phyloP scores from a whole-genome alignment of 75 land plant species.

The Sequoiadendron giganteum region DNA sequence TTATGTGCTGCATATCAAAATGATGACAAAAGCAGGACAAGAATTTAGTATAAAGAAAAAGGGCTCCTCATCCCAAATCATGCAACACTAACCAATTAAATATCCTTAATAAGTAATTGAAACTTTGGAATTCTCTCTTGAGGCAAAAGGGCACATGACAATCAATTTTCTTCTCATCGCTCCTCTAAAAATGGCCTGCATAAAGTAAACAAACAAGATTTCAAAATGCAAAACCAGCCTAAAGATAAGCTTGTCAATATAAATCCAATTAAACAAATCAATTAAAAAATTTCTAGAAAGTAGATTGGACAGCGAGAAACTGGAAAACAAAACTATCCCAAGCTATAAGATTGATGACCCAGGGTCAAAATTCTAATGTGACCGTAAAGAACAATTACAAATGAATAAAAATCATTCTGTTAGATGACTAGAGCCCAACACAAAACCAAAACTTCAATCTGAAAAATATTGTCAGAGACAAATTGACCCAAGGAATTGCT shows the following conservation, averaged over 20 bases:
- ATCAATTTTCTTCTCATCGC: slow-evolving; percentile 95
- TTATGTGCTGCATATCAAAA: neutral
- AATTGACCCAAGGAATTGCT: neutral
- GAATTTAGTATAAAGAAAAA: neutral
- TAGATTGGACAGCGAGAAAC: neutral
- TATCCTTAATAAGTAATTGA: slow-evolving; percentile 73
- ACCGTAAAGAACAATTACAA: no score
- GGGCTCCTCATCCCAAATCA: neutral
- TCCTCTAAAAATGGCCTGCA: slow-evolving; percentile 89
- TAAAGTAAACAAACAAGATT: neutral
- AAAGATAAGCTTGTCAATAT: neutral
- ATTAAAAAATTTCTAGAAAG: neutral
- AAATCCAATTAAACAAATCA: neutral
- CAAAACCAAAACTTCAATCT: neutral
- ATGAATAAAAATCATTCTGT: no score
- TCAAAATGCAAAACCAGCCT: neutral
- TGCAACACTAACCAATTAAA: slow-evolving; percentile 24
- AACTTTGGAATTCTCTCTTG: slow-evolving; percentile 87
- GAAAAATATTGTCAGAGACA: neutral
- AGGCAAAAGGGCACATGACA: slow-evolving; percentile 79
- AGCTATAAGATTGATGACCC: neutral
- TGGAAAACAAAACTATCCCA: neutral
- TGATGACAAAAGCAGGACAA: neutral
- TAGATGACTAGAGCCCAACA: neutral
- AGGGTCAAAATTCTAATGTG: no score